A percentile compares a stretch with the other conserved stretches of the same genome.
Evolutionary conservation across 139 green algal species (phyloP).

Genomic region (Chlamydomonas applanata): DNA sequence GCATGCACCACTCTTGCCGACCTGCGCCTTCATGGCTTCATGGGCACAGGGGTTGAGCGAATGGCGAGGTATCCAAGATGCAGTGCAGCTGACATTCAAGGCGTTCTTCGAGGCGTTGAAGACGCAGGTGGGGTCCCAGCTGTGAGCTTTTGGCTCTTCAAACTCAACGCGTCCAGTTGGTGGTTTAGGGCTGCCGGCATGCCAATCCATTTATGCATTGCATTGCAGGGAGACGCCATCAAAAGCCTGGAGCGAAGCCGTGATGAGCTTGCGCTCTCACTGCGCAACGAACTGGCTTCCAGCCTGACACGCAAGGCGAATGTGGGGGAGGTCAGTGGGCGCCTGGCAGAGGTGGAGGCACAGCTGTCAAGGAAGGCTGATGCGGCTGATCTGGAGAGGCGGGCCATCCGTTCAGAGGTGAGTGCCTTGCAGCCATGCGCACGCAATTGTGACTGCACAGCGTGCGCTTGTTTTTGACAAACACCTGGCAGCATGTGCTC

Average conservation of each 20-base stretch:
- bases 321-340: not conserved
- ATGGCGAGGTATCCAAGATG: constrained; percentile 3
- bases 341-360: not conserved
- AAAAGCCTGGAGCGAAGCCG: not conserved
- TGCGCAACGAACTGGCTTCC: not conserved
- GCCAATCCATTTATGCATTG: not conserved
- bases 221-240: constrained; percentile 1
- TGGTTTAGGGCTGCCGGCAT: too few species aligned
- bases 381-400: not conserved
- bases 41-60: not conserved
- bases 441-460: too few species aligned
- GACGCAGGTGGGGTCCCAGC: too few species aligned
- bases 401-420: not conserved
- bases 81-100: not conserved
- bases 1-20: too few species aligned
- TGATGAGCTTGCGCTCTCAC: not conserved
- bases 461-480: too few species aligned
- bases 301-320: not conserved
- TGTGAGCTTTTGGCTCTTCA: too few species aligned
- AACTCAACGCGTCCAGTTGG: too few species aligned
- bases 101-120: not conserved
- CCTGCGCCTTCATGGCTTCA: too few species aligned
- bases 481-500: too few species aligned
- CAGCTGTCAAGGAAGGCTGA: not conserved
- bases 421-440: too few species aligned